These are phyloP conservation scores for Fusarium sp. DNA, from an alignment of 2,329 filamentous ascomycete species.

Conservation along the genomic window DNA sequence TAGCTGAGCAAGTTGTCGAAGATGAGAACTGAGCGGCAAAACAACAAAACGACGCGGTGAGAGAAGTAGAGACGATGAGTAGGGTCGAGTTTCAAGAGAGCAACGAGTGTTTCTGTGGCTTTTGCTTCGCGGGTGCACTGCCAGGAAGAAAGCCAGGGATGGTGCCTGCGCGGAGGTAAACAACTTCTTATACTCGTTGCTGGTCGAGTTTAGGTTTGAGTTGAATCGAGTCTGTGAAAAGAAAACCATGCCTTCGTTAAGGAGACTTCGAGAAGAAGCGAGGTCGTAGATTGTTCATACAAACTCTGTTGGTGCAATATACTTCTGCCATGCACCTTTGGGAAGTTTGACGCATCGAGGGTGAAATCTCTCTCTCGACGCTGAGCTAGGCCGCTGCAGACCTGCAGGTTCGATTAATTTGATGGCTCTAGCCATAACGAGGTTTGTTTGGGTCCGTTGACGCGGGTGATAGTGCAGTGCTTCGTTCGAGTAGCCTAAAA, in stretches of 20 bases:
- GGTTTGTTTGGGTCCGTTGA: not conserved
- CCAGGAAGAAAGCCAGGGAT: not conserved
- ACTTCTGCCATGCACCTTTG: not conserved
- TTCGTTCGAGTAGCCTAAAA: not conserved
- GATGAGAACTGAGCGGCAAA: not conserved
- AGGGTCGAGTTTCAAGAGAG: not conserved
- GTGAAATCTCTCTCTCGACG: not conserved
- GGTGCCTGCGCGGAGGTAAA: not conserved
- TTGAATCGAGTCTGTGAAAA: slow-evolving; percentile 6
- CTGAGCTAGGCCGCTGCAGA: not conserved
- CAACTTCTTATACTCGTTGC: not conserved
- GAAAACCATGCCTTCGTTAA: slow-evolving; percentile 13
- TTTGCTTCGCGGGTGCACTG: not conserved
- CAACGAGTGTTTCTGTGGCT: not conserved
- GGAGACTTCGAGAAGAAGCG: not conserved
- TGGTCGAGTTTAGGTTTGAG: not conserved
- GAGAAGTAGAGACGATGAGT: not conserved
- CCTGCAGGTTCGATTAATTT: not conserved
- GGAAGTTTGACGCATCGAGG: not conserved
- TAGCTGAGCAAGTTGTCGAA: not conserved
- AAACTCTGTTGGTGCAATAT: slow-evolving; percentile 9
- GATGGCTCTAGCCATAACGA: slow-evolving; percentile 11
- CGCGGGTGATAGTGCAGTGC: slow-evolving; percentile 6
- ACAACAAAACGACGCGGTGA: not conserved
- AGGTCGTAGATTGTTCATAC: slow-evolving; percentile 11